Conservation (phyloP, 129 eudicot species). For the Arctium lappa region DNA sequence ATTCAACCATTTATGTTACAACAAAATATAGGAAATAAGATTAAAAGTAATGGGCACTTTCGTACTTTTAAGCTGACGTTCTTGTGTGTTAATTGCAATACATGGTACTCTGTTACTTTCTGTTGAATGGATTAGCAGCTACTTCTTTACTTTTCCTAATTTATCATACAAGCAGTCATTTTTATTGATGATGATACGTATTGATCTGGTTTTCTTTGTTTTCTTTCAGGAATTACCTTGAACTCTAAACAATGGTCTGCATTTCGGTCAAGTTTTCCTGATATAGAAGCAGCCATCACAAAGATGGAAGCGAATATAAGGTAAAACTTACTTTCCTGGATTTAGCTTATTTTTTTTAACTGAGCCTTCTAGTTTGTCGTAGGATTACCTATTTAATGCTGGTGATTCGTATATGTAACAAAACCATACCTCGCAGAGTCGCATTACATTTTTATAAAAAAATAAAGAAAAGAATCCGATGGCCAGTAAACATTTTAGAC, state of each 20-base stretch:
- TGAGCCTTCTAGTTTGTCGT: background rate
- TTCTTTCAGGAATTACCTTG: slow-evolving; percentile 49
- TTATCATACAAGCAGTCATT: background rate
- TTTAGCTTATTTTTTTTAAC: background rate
- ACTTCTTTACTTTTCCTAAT: background rate
- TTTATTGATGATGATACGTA: background rate
- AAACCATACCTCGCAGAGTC: background rate
- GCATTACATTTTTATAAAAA: background rate
- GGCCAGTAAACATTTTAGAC: background rate
- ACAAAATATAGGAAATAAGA: background rate
- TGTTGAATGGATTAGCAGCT: background rate
- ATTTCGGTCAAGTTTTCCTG: slow-evolving; percentile 49
- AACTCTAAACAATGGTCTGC: slow-evolving; percentile 58
- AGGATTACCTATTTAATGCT: background rate
- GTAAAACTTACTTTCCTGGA: slow-evolving; percentile 30
- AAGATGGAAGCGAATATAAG: slow-evolving; percentile 55
- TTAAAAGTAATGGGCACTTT: background rate
- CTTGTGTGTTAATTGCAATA: background rate
- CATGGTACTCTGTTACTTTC: background rate
- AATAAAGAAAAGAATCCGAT: background rate
- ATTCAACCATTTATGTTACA: background rate
- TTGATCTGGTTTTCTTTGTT: slow-evolving; percentile 20
- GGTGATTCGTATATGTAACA: background rate
- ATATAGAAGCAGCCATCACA: slow-evolving; percentile 63
- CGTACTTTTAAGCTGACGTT: background rate